Base-by-base conservation (phyloP, 2,329 filamentous ascomycete species). In the Curvularia eragrostidis region DNA sequence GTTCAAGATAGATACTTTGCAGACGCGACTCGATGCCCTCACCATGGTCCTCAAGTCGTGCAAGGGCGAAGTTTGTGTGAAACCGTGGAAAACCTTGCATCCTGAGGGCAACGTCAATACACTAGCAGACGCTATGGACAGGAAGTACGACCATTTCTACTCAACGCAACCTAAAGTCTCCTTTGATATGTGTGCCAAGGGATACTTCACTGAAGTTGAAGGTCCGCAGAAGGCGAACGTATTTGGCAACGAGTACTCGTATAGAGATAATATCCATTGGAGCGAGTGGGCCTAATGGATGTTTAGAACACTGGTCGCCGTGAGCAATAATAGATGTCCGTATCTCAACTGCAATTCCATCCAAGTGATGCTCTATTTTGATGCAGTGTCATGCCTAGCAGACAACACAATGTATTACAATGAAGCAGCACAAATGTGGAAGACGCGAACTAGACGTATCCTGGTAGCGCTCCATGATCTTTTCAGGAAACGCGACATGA, bases 121-220 rank as follows among this genome's bases (percentile, higher is more conserved):
- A 10, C 48, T 50, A 23, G 24, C 18, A 6, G 34, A 50, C 12
- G 36, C 48, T 2, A 6, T 41, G 3, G 7, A 34, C 1, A 7
- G 28, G n/a, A 34, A 28, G 15, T 41, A 50, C 10, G 48, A 41
- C 18, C 0, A 19, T 13, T 50, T 50, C 23, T 50, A 50, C 48
- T 34, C 15, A 3, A 10, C 15, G n/a, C 48, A 50, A 19, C 48
- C 36, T 1, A 50, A 41, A 19, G 48, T 41, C 24, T 9, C n/a
- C 15, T 51, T 51, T n/a, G 48, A 51, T 5, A n/a, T 39, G 7
- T 51, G 36, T 51, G 36, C 36, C 3, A 18, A 30, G 48, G 48
- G 48, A 15, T 51, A 51, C 19, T 18, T 51, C 10, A 23, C 13
- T 12, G 36, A 51, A n/a, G 48, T 42, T 1, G 48, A 51, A 5